A percentile compares a stretch with the other conserved stretches of the same genome.
phyloP scores from a whole-genome alignment of 148 eudicot species.

The Diospyros lotus region DNA sequence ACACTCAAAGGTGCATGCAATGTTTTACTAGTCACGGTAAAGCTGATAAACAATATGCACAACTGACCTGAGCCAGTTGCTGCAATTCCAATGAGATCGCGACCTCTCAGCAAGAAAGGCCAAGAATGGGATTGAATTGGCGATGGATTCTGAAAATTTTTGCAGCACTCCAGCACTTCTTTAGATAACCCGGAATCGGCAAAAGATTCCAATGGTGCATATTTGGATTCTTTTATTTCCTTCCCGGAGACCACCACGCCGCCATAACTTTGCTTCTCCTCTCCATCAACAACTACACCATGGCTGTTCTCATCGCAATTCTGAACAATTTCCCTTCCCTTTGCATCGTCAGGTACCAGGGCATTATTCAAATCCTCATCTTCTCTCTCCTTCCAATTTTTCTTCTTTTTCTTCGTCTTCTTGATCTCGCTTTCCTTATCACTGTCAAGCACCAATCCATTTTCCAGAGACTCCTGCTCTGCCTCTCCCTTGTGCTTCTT shows the following conservation, averaged over 20 bases:
- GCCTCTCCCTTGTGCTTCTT: slow-evolving; percentile 18
- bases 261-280: slow-evolving; percentile 38
- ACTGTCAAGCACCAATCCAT: no score
- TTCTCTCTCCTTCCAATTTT: slow-evolving; percentile 6
- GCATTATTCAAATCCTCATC: neutral
- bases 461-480: neutral
- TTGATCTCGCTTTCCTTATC: neutral
- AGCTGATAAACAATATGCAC: neutral
- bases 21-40: neutral
- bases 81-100: slow-evolving; percentile 95
- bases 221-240: slow-evolving; percentile 45
- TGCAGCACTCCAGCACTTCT: slow-evolving; percentile 59
- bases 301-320: slow-evolving; percentile 9
- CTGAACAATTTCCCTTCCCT: neutral
- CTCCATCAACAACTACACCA: slow-evolving; percentile 18
- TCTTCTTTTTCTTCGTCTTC: slow-evolving; percentile 21
- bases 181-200: slow-evolving; percentile 52
- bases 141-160: slow-evolving; percentile 73
- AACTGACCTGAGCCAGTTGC: slow-evolving; percentile 90
- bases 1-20: neutral
- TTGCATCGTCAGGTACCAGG: slow-evolving; percentile 5
- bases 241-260: slow-evolving; percentile 83
- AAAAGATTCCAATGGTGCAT: slow-evolving; percentile 50
- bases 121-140: slow-evolving; percentile 96
- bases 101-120: slow-evolving; percentile 74